Conservation (phyloP, 345 rosid species). For the Angophora floribunda region DNA sequence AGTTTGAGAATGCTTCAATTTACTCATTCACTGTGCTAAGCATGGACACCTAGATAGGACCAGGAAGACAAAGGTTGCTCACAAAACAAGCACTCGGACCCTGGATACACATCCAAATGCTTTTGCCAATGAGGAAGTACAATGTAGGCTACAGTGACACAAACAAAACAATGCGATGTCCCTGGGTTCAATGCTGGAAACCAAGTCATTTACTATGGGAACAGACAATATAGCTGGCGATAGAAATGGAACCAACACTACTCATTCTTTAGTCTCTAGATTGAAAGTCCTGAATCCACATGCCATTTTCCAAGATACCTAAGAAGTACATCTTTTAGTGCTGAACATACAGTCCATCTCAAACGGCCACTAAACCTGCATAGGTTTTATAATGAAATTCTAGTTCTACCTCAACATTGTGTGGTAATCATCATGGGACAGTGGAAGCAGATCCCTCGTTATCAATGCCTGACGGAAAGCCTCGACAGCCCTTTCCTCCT, state of each 20-base stretch:
- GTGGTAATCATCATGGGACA: constrained; percentile 79
- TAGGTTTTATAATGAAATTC: background rate
- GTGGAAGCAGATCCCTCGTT: constrained; percentile 55
- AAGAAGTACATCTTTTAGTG: background rate
- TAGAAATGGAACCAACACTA: background rate
- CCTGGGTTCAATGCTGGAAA: background rate
- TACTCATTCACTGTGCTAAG: background rate
- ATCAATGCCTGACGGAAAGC: constrained; percentile 60
- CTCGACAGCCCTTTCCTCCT: constrained; percentile 68
- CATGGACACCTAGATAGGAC: background rate
- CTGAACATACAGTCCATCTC: background rate
- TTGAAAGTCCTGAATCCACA: background rate
- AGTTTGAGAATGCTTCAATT: background rate
- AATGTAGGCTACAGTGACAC: background rate
- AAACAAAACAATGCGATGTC: background rate
- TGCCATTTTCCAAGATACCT: background rate
- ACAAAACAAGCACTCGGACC: background rate
- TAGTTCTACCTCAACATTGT: constrained; percentile 67
- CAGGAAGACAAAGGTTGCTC: background rate
- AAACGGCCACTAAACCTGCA: background rate
- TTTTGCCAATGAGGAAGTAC: background rate
- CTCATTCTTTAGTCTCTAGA: background rate
- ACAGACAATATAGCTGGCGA: background rate
- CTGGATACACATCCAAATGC: background rate
- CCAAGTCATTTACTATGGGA: background rate